Conservation (phyloP, 2,329 filamentous ascomycete genomes). For the Aspergillus sp. region DNA sequence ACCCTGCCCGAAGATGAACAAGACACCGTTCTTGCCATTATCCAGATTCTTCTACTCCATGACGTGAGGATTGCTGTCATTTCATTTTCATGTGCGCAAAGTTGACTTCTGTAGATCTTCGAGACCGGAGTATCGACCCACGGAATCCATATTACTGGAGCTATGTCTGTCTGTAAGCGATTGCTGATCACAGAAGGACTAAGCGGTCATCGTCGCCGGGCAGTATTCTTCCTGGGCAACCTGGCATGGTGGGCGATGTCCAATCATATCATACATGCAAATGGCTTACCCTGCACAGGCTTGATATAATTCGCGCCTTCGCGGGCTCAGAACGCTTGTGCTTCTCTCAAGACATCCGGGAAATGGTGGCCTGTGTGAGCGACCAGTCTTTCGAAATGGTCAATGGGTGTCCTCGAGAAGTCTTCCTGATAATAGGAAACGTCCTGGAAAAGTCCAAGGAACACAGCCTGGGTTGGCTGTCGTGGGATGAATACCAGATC, state of each 20-base stretch:
- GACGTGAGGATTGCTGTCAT: conserved; percentile 24
- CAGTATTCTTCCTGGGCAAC: conserved; percentile 31
- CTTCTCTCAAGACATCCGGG: conserved; percentile 27
- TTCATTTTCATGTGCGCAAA: background rate
- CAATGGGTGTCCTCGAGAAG: conserved; percentile 29
- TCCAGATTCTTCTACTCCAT: conserved; percentile 30
- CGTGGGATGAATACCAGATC: conserved; percentile 18
- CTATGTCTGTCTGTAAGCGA: conserved; percentile 32
- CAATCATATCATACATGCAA: background rate
- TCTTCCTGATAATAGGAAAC: conserved; percentile 29
- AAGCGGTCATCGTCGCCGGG: conserved; percentile 22
- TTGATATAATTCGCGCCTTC: conserved; percentile 32
- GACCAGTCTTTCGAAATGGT: conserved; percentile 28
- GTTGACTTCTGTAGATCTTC: conserved; percentile 23
- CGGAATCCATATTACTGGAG: conserved; percentile 32
- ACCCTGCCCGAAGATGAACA: conserved; percentile 24
- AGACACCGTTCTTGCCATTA: conserved; percentile 29
- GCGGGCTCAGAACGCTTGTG: conserved; percentile 25
- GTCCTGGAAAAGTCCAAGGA: conserved; percentile 28
- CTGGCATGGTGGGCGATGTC: conserved; percentile 23
- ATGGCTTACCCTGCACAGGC: conserved; percentile 12
- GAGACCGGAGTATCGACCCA: conserved; percentile 32
- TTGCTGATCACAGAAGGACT: conserved; percentile 23
- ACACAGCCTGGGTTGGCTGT: conserved; percentile 19
- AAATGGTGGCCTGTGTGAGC: conserved; percentile 23